These are phyloP conservation scores for Nicotiana noctiflora DNA, from an alignment of 257 asterid genomes.

Conservation along the genomic window DNA sequence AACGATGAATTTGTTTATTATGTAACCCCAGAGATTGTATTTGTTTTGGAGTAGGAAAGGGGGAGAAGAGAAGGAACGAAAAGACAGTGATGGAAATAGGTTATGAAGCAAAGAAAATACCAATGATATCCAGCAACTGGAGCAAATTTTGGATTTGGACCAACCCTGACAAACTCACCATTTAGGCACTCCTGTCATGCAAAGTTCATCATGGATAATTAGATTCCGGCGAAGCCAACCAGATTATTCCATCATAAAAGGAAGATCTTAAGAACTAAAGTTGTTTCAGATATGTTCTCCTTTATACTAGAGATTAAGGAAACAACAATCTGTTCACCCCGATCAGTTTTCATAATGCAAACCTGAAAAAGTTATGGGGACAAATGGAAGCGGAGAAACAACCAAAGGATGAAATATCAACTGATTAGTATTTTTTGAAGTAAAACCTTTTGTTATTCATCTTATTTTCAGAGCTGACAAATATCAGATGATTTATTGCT, in stretches of 20 bases:
- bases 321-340: neutral
- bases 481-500: neutral
- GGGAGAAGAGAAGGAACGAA: neutral
- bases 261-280: neutral
- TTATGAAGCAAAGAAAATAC: conserved; percentile 25
- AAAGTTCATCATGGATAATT: neutral
- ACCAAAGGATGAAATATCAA: neutral
- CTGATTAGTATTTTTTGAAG: neutral
- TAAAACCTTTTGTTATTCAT: neutral
- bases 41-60: neutral
- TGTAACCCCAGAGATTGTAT: neutral
- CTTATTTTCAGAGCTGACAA: neutral
- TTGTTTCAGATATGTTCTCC: neutral
- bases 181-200: conserved; percentile 76
- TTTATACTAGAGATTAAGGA: neutral
- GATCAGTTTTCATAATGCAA: neutral
- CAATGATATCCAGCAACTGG: conserved; percentile 98
- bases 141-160: conserved; percentile 87
- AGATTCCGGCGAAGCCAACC: neutral
- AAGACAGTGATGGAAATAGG: neutral
- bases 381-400: neutral
- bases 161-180: conserved; percentile 97
- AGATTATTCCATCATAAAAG: neutral
- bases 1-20: neutral
- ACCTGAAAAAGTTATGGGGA: neutral